Base-by-base conservation (phyloP, 2,329 filamentous ascomycete species). In the Calonectria multiphialidica region DNA sequence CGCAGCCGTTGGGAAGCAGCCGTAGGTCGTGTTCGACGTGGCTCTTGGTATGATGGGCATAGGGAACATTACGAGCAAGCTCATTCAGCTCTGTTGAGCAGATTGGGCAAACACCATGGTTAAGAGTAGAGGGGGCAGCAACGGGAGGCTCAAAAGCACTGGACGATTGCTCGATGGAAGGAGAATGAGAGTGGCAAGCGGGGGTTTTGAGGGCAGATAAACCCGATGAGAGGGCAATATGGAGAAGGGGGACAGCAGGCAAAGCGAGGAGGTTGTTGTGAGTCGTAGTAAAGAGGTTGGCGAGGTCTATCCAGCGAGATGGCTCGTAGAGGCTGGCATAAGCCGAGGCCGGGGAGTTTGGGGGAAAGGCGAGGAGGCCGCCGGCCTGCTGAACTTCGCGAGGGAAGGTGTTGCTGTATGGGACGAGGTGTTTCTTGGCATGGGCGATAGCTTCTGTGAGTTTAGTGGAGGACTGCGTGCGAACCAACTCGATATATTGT, bases 121-220 rank as follows among this genome's bases (percentile, higher is more conserved):
- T 92, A 1, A 93, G 89, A 33, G 86, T 88, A 2, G 82, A 80
- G 21, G 77, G 73, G 28, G 72, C 70, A 30, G 79, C 50, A 23
- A 64, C 71, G 15, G 77, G 75, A 25, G 77, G 65, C 42, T 86
- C 84, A 1, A 90, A 88, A 5, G 90, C 86, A 25, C 87, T 86
- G 1, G 93, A 93, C 85, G 69, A 65, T 13, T 75, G 69, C 28
- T 62, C 64, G 16, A 12, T 21, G 8, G 68, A 68, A 3, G 47
- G 47, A 13, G 73, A 68, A 37, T 78, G 65, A 16, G 76, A 44
- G 28, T 98, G 96, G 82, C 97, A 99, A 18, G 95, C 93, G 0
- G 97, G 97, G 1, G 97, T 98, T 84, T 99, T 99, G 76, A 99
- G 92, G 1, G 97, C 96, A 0, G 96, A 98, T 12, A 99, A 90